These are phyloP conservation scores for Agapanthus africanus DNA, from an alignment of 106 monocot genomes.

Conservation along the genomic window DNA sequence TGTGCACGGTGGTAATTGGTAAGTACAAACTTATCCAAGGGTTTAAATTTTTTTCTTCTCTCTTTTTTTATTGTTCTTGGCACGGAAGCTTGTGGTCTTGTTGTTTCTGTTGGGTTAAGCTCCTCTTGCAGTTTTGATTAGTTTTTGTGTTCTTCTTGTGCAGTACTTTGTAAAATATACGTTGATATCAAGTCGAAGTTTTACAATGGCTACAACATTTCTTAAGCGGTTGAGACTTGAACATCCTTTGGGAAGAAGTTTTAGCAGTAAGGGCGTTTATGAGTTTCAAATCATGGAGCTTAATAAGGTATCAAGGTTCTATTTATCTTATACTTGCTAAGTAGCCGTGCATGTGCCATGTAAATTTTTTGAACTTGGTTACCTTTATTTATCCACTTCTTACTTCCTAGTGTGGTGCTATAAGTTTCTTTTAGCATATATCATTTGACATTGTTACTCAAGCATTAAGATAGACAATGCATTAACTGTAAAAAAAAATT, in stretches of 20 bases:
- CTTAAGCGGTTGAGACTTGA: constrained; percentile 3
- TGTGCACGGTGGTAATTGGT: no score
- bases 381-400: neutral
- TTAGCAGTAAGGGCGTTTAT: constrained; percentile 11
- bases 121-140: no score
- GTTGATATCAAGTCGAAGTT: neutral
- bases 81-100: no score
- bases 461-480: no score
- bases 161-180: neutral
- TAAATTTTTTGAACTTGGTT: neutral
- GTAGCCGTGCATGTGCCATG: no score
- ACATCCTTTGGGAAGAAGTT: constrained; percentile 1
- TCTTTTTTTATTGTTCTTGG: no score
- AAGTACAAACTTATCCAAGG: no score
- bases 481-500: no score
- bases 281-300: constrained; percentile 25
- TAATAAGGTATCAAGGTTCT: constrained; percentile 23
- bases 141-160: neutral
- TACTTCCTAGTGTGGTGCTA: neutral
- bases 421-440: neutral
- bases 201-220: constrained; percentile 1
- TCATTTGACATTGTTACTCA: no score
- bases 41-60: no score
- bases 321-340: neutral
- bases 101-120: no score